Evolutionary conservation across 2,329 filamentous ascomycete genomes (phyloP), one percentile per base, ranked within the genome.

Genomic region (Apiospora marii): DNA sequence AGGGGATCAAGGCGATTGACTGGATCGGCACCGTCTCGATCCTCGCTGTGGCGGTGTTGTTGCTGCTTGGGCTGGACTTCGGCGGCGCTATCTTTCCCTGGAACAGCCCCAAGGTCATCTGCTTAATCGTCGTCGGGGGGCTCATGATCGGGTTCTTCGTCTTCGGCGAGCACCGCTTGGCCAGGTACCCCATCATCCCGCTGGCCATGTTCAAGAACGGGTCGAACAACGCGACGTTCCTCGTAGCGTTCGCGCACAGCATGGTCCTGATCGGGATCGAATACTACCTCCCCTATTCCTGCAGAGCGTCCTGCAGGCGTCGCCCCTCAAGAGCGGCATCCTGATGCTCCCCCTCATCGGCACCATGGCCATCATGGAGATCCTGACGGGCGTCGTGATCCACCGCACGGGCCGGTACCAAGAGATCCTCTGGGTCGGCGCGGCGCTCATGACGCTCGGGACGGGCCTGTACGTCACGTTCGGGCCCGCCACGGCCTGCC

Each of bases 71-170:
- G 1, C 68, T 93, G 4, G 91, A 90, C 1, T 92, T 91, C 85
- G 92, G 91, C 19, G 92, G 92, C 51, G 86, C 92, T 22, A 89
- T 91, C 81, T 93, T 92, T 78, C 77, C 85, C 0, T 94, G 92
- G 92, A 78, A 82, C 53, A 90, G 86, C 5, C 92, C 89, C 85
- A 85, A 86, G 2, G 91, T 90, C 0, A 82, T 94, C 3, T 85
- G 91, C 1, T 91, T 92, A 0, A 81, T 94, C 19, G 79, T 90
- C 4, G 64, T 92, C 16, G 91, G 91, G 1, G 78, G 82, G 0
- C 79, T 82, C 2, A 88, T 88, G 1, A 80, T 93, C 4, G 75
- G 87, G 3, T 82, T 76, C 14, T 91, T 91, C 76, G 82, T 85
- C 30, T 81, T 87, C 34, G 92, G 88, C 77, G 90, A 92, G 79